Evolutionary conservation across 2,329 filamentous ascomycete genomes (phyloP), one percentile per base, ranked within the genome.

Genomic region (Uncinocarpus reesii): DNA sequence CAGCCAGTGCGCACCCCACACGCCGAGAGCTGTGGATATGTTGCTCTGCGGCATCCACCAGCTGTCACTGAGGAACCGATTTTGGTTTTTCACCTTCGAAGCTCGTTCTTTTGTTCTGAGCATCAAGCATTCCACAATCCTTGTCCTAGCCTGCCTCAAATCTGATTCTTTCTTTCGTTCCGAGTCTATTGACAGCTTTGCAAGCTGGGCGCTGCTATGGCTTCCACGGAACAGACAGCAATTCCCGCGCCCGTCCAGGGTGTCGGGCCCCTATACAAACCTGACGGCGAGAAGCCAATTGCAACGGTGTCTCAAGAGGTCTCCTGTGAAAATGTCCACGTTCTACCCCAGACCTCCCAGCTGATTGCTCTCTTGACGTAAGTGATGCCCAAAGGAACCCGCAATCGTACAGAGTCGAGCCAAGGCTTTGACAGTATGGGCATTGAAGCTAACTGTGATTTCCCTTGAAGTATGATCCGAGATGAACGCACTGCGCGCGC

Each of bases 281-380:
- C 82, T 21, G 77, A 82, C 53, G 80, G 77, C 56, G 79, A 90
- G 65, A 93, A 90, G 64, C 88, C 87, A 34, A 84, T 77, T 50
- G 88, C 88, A 10, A 96, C 89, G 2, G 84, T 96, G 35, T 98
- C 92, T 10, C 89, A 81, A 49, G 77, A 80, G 52, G 81, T 95
- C 32, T 71, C 80, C 37, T 83, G 87, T 60, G 82, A 88, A 53
- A 95, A 94, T 72, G 86, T 98, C 56, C 83, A 88, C 64, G 84
- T 93, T 55, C 75, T 98, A 38, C 79, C 85, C 24, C 92, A 96
- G 70, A 95, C 92, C 8, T 89, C 92, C 42, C 92, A 98, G 73
- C 78, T 98, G 56, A 98, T 98, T 70, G 89, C 92, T 56, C 78
- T 98, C 56, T 78, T 98, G 69, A 95, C 92, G 92, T 95, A 80